Evolutionary conservation across 352 stramenopile species (phyloP).

Genomic region (Globisporangium cederbergense): DNA sequence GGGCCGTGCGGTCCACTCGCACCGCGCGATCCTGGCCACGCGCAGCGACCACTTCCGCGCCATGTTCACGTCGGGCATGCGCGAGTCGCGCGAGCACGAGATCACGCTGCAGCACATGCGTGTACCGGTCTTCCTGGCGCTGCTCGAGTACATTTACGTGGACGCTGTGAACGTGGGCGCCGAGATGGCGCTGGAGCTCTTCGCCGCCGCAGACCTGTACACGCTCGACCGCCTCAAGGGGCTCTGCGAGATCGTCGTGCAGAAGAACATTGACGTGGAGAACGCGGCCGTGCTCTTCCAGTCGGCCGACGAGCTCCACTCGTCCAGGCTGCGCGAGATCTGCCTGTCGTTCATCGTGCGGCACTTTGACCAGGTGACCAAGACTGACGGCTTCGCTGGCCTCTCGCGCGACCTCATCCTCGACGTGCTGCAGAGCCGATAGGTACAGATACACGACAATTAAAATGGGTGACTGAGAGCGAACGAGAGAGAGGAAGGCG

Average conservation of each 20-base stretch:
- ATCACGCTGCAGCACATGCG: conserved; percentile 90
- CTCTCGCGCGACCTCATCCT: conserved; percentile 88
- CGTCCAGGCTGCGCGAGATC: conserved; percentile 81
- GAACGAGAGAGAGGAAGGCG: conserved; percentile 9
- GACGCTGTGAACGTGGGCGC: conserved; percentile 91
- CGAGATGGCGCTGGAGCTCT: conserved; percentile 93
- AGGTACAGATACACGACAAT: conserved; percentile 14
- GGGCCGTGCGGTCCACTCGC: conserved; percentile 75
- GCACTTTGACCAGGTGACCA: conserved; percentile 90
- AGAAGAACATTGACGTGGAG: conserved; percentile 86
- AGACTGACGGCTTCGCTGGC: conserved; percentile 84
- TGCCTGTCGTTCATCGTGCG: conserved; percentile 88
- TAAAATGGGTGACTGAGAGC: conserved; percentile 1
- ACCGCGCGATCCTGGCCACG: conserved; percentile 90
- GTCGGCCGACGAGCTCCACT: conserved; percentile 82
- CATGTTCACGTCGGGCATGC: conserved; percentile 95
- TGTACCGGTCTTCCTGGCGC: conserved; percentile 89
- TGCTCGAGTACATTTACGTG: conserved; percentile 97
- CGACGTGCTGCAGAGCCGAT: conserved; percentile 86
- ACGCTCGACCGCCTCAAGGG: conserved; percentile 92
- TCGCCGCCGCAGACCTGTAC: conserved; percentile 93
- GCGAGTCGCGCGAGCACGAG: conserved; percentile 80
- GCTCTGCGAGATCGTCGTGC: conserved; percentile 87
- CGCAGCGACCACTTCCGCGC: conserved; percentile 93
- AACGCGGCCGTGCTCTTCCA: conserved; percentile 86